A percentile compares a stretch with the other conserved stretches of the same genome.
phyloP scores from a whole-genome alignment of 2,329 filamentous ascomycete species.

The Fusarium beomiforme region DNA sequence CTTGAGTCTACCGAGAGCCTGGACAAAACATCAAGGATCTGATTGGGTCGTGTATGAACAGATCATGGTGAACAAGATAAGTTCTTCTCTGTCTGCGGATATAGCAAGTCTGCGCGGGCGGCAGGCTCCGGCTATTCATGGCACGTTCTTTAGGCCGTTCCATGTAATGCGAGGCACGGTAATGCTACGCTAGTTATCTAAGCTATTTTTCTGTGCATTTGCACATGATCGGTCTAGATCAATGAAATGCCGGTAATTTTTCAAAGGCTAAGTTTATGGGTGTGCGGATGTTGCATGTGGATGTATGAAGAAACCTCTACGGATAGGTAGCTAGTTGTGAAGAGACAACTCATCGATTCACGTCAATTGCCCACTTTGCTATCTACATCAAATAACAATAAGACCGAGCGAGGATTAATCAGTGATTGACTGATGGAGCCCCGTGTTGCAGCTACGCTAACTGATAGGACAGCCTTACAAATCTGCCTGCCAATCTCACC shows the following conservation, averaged over 20 bases:
- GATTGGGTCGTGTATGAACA: slow-evolving; percentile 19
- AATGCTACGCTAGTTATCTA: slow-evolving; percentile 22
- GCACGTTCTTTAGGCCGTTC: slow-evolving; percentile 21
- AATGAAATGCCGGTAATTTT: slow-evolving; percentile 13
- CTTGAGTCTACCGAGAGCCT: slow-evolving; percentile 1
- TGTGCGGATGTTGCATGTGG: neutral
- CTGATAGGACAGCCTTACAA: slow-evolving; percentile 27
- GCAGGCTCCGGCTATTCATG: slow-evolving; percentile 28
- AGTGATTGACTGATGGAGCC: slow-evolving; percentile 5
- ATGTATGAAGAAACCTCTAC: neutral
- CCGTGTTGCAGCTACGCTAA: slow-evolving; percentile 10
- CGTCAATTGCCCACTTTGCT: neutral
- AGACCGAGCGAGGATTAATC: neutral
- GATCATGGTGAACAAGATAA: neutral
- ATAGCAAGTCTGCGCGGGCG: slow-evolving; percentile 19
- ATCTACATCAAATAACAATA: slow-evolving; percentile 16
- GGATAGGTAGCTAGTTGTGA: neutral
- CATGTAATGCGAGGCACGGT: neutral
- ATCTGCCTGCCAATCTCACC: neutral
- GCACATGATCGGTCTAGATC: slow-evolving; percentile 27
- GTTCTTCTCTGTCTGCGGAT: neutral
- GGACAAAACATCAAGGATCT: neutral
- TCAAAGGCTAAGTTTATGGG: neutral
- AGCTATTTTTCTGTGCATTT: slow-evolving; percentile 2
- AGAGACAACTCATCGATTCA: neutral